Percentiles rank a stretch among this genome's conserved stretches.
Evolutionary conservation across 2,329 filamentous ascomycete genomes (phyloP).

Genomic region (Pyrenochaeta sp.): DNA sequence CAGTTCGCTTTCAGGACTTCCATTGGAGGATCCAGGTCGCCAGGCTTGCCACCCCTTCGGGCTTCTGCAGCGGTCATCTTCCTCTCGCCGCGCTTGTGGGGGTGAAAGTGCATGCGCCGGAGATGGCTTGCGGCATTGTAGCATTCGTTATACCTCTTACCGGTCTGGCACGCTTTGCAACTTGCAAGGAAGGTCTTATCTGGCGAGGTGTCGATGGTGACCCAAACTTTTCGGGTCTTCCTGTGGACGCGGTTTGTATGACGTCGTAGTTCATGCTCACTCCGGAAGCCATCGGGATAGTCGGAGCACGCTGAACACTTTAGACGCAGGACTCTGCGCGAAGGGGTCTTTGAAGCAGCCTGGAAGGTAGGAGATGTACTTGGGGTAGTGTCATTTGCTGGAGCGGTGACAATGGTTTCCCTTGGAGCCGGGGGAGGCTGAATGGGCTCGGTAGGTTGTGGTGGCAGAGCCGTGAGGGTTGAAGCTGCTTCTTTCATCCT

Average conservation of each 20-base stretch:
- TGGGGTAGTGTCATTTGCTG: conserved; percentile 32
- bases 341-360: conserved; percentile 35
- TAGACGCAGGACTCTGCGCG: conserved; percentile 43
- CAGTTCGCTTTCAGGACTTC: conserved; percentile 65
- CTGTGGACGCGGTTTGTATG: conserved; percentile 71
- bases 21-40: conserved; percentile 63
- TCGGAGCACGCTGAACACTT: conserved; percentile 73
- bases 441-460: conserved; percentile 31
- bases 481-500: conserved; percentile 44
- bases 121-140: conserved; percentile 95
- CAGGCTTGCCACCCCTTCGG: conserved; percentile 66
- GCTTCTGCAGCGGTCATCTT: conserved; percentile 65
- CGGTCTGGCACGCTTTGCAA: conserved; percentile 80
- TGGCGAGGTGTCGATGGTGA: conserved; percentile 67
- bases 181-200: conserved; percentile 72
- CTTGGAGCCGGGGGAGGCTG: conserved; percentile 32
- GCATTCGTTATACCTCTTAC: conserved; percentile 86
- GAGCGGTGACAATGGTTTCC: conserved; percentile 41
- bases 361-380: conserved; percentile 44
- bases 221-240: conserved; percentile 66
- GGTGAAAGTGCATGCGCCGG: conserved; percentile 85
- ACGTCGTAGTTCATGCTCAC: conserved; percentile 73
- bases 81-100: conserved; percentile 62
- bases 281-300: conserved; percentile 80
- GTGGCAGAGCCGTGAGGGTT: conserved; percentile 29